A percentile compares a stretch with the other conserved stretches of the same genome.
phyloP scores from a whole-genome alignment of 352 stramenopile species.

The Phytophthora foliorum region DNA sequence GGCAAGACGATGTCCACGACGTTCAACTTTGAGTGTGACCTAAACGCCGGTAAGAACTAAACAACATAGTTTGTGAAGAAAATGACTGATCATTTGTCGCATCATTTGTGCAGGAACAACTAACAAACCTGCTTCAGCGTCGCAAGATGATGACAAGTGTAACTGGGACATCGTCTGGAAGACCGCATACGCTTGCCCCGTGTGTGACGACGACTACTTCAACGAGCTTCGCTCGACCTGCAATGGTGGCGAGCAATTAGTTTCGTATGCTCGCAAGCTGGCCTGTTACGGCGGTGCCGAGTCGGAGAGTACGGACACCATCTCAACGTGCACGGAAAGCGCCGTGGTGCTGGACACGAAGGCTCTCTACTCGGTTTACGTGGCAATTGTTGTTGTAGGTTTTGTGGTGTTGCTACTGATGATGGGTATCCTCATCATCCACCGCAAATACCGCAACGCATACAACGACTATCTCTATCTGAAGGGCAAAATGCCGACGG shows the following conservation, averaged over 20 bases:
- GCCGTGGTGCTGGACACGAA: constrained; percentile 79
- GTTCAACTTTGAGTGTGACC: constrained; percentile 77
- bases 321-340: constrained; percentile 70
- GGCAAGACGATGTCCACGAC: constrained; percentile 59
- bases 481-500: constrained; percentile 76
- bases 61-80: not conserved
- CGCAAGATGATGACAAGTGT: constrained; percentile 59
- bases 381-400: constrained; percentile 63
- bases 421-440: constrained; percentile 70
- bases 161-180: constrained; percentile 71
- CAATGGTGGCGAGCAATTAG: constrained; percentile 61
- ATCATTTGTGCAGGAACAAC: constrained; percentile 50
- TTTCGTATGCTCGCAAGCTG: constrained; percentile 65
- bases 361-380: constrained; percentile 80
- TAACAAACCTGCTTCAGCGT: constrained; percentile 40
- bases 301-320: constrained; percentile 49
- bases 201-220: constrained; percentile 74
- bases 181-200: constrained; percentile 73
- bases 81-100: not conserved
- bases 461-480: constrained; percentile 89
- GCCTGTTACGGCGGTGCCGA: constrained; percentile 68
- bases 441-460: constrained; percentile 82
- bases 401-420: constrained; percentile 78
- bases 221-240: constrained; percentile 71
- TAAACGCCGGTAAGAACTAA: constrained; percentile 58